Percentiles rank a stretch among this genome's conserved stretches.
Evolutionary conservation across 2,329 filamentous ascomycete genomes (phyloP).

Genomic region (Ophiostoma pallidulum): DNA sequence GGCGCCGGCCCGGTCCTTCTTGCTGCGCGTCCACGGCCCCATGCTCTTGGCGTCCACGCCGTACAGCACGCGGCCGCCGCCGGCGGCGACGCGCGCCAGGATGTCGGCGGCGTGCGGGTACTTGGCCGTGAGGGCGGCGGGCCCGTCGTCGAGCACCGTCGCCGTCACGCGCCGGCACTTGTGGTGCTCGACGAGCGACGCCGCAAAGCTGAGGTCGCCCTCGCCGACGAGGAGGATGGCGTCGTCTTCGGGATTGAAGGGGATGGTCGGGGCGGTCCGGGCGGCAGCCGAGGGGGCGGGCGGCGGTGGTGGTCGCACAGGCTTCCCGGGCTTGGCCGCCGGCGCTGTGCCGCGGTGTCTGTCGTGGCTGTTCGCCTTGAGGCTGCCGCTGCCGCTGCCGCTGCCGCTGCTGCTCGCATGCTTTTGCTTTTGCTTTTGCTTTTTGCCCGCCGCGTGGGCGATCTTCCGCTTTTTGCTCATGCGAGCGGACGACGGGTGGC

Average conservation of each 20-base stretch:
- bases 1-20: constrained; percentile 26
- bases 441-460: constrained; percentile 12
- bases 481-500: too few species aligned
- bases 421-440: too few species aligned
- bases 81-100: constrained; percentile 41
- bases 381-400: constrained; percentile 6
- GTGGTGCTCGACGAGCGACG: constrained; percentile 56
- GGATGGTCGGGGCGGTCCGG: constrained; percentile 47
- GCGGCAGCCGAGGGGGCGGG: background rate
- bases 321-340: background rate
- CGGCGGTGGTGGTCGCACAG: background rate
- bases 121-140: constrained; percentile 54
- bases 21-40: constrained; percentile 33
- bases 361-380: constrained; percentile 11
- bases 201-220: constrained; percentile 70
- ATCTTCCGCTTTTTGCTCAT: constrained; percentile 39
- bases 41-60: constrained; percentile 60
- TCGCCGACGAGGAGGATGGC: constrained; percentile 70
- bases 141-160: constrained; percentile 54
- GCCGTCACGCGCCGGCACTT: constrained; percentile 57
- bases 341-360: background rate
- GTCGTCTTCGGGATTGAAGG: constrained; percentile 57
- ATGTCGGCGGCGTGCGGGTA: constrained; percentile 61
- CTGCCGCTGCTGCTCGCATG: constrained; percentile 12
- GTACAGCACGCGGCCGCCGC: constrained; percentile 44